A percentile compares a stretch with the other conserved stretches of the same genome.
phyloP scores from a whole-genome alignment of 176 grass and related monocot genomes.

The Carex littledalei region DNA sequence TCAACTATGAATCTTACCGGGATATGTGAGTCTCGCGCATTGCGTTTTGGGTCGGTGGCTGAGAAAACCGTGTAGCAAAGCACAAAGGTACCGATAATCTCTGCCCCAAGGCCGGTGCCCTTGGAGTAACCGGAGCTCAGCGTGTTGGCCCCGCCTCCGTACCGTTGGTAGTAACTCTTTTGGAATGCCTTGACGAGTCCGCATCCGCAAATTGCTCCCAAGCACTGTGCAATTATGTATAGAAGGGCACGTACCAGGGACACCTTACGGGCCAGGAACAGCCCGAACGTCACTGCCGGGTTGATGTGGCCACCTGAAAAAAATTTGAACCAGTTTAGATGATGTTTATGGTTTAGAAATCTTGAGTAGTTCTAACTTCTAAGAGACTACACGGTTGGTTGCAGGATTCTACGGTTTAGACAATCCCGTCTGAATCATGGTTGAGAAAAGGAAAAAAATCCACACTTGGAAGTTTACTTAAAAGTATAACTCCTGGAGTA shows the following conservation, averaged over 20 bases:
- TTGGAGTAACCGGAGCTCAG: slow-evolving; percentile 58
- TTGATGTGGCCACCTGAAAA: slow-evolving; percentile 76
- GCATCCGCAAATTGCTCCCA: slow-evolving; percentile 84
- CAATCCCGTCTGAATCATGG: background rate
- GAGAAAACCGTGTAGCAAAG: slow-evolving; percentile 99
- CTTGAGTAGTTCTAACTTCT: background rate
- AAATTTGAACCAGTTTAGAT: background rate
- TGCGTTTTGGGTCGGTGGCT: slow-evolving; percentile 98
- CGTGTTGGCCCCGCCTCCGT: slow-evolving; percentile 77
- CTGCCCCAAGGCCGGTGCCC: slow-evolving; percentile 80
- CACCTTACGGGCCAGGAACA: slow-evolving; percentile 80
- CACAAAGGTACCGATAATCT: slow-evolving; percentile 98
- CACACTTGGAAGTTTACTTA: slow-evolving; percentile 18
- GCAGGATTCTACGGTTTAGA: background rate
- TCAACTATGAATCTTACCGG: slow-evolving; percentile 44
- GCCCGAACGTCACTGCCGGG: slow-evolving; percentile 84
- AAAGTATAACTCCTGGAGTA: background rate
- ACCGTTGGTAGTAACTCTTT: slow-evolving; percentile 59
- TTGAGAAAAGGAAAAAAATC: background rate
- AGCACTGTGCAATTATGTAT: slow-evolving; percentile 89
- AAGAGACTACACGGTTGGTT: background rate
- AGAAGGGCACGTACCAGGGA: slow-evolving; percentile 77
- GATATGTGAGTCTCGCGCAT: slow-evolving; percentile 90
- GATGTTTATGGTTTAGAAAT: background rate
- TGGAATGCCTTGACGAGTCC: slow-evolving; percentile 90